Conservation (phyloP, 148 eudicot species). For the Dianthus caryophyllus region DNA sequence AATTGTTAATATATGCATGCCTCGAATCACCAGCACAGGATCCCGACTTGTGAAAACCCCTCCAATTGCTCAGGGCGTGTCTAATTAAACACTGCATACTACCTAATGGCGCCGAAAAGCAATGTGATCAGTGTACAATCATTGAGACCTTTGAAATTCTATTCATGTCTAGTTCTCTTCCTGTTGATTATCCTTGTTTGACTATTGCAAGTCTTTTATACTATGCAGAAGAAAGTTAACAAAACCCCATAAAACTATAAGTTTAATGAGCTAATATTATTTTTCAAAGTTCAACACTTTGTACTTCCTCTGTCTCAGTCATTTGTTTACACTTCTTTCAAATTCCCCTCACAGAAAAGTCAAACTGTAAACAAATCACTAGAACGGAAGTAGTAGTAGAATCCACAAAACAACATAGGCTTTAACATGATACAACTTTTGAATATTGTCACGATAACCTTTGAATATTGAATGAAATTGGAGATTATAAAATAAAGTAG, state of each 20-base stretch:
- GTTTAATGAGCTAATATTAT: not conserved
- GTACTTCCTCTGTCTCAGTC: not conserved
- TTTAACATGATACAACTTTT: not conserved
- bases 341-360: too few species aligned
- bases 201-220: not conserved
- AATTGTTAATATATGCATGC: slow-evolving; percentile 22
- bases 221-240: not conserved
- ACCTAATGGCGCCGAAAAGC: slow-evolving; percentile 16
- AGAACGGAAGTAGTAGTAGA: too few species aligned
- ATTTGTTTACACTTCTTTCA: too few species aligned
- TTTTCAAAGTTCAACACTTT: not conserved
- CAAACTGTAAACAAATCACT: too few species aligned
- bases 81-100: slow-evolving; percentile 25
- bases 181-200: not conserved
- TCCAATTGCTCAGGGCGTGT: slow-evolving; percentile 32
- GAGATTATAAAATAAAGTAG: not conserved
- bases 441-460: not conserved
- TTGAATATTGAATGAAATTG: not conserved
- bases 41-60: slow-evolving; percentile 23
- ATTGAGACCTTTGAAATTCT: not conserved
- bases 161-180: not conserved
- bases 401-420: too few species aligned
- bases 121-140: not conserved
- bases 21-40: slow-evolving; percentile 17
- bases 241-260: not conserved